Base-by-base conservation (phyloP, 176 grass and related monocot genomes). In the Phragmites australis region DNA sequence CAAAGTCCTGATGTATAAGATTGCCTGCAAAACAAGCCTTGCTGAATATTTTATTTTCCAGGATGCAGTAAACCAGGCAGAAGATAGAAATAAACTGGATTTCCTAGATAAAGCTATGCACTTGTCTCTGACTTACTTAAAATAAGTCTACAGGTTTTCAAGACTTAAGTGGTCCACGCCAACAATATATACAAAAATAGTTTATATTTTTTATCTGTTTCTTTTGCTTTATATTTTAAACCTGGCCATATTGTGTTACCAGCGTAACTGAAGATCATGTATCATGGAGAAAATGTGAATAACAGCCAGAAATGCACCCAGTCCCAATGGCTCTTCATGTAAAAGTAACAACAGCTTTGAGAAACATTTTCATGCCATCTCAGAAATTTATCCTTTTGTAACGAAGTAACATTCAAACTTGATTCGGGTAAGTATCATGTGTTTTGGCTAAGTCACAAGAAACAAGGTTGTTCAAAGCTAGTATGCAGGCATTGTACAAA, bases 1-100 rank as follows among this genome's bases (percentile, higher is more conserved):
- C 61, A 99, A 81, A 47, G 96, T 99, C 59, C 92, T 89, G 41
- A 93, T 78, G 71, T 99, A 93, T 78, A 93, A 93, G 63, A 99
- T 93, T 44, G 96, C 90, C 96, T 98, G 92, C 82, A 84, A 76
- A 76, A 80, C 19, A 46, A 63, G 29, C 18, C 54, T 52, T 26
- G 51, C 18, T 76, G 21, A 27, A 27, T 75, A 54, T 34, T 84
- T 65, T 34, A 25, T 23, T 60, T 75, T 59, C 68, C 31, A 74
- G 46, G 45, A 64, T 39, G 43, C 52, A 77, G n/a, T 70, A 70
- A 37, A 85, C 12, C 43, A 72, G 23, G 41, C 6, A 51, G n/a
- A 77, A 57, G 40, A 69, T 8, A 21, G 15, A 44, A 50, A 75
- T 21, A 45, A 13, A 17, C 22, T n/a, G 15, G 49, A 44, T 48